phyloP scores from a whole-genome alignment of 768 basidiomycete genomes.

The Macrolepiota dolichaula region DNA sequence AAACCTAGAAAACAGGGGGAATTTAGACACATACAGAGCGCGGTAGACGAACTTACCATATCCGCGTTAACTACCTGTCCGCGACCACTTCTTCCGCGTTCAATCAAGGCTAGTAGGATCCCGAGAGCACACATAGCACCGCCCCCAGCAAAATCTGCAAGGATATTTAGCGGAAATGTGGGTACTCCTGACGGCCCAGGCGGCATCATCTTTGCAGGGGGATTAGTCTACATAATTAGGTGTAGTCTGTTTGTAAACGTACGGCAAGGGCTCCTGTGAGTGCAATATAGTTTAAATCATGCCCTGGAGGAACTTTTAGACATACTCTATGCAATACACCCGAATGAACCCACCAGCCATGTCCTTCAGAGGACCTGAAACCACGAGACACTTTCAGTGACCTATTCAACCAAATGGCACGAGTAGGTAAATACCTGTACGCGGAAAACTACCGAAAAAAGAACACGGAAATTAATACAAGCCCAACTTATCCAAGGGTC shows the following conservation, averaged over 20 bases:
- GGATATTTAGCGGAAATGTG: constrained; percentile 67
- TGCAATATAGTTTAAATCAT: constrained; percentile 84
- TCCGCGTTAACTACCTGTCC: constrained; percentile 76
- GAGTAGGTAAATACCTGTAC: constrained; percentile 45
- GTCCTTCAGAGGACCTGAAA: constrained; percentile 59
- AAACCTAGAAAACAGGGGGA: constrained; percentile 46
- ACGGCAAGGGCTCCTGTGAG: constrained; percentile 74
- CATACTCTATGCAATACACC: not conserved
- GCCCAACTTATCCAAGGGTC: not conserved
- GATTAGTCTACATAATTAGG: not conserved
- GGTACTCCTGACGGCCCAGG: constrained; percentile 65
- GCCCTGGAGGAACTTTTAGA: constrained; percentile 39
- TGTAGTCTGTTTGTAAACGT: constrained; percentile 9
- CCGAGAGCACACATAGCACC: constrained; percentile 70
- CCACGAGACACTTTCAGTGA: not conserved
- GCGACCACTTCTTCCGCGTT: constrained; percentile 57
- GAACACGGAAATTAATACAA: not conserved
- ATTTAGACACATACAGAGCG: not conserved
- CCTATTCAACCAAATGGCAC: not conserved
- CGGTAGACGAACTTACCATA: constrained; percentile 51
- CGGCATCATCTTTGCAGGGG: constrained; percentile 46
- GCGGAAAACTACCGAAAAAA: constrained; percentile 46
- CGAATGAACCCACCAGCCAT: constrained; percentile 61
- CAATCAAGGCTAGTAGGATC: constrained; percentile 71
- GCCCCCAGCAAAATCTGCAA: constrained; percentile 84